phyloP scores from a whole-genome alignment of 148 eudicot species.

The Nepenthes mirabilis region DNA sequence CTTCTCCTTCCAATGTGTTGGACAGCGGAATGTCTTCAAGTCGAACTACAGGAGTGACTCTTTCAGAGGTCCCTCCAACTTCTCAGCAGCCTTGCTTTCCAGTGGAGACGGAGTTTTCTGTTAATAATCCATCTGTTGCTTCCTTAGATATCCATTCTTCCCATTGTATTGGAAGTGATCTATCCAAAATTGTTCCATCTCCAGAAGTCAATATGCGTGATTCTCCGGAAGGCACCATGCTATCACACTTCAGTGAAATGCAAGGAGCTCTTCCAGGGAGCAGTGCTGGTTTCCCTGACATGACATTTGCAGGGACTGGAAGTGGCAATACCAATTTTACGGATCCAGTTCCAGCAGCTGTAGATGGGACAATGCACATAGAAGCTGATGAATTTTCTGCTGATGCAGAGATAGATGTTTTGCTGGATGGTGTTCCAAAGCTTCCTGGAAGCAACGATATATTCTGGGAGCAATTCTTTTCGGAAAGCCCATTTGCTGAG shows the following conservation, averaged over 20 bases:
- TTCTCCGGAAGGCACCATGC: conserved; percentile 14
- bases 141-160: conserved; percentile 21
- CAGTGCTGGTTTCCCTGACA: conserved; percentile 15
- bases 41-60: conserved; percentile 39
- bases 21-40: conserved; percentile 22
- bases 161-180: conserved; percentile 7
- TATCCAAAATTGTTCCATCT: conserved; percentile 11
- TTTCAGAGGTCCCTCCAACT: conserved; percentile 37
- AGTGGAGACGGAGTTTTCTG: conserved; percentile 17
- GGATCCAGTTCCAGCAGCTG: conserved; percentile 19
- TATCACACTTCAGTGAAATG: conserved; percentile 16
- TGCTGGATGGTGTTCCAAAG: conserved; percentile 35
- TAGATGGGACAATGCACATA: conserved; percentile 18
- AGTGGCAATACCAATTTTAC: conserved; percentile 15
- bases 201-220: conserved; percentile 15
- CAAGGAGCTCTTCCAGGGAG: conserved; percentile 13
- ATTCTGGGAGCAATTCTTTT: conserved; percentile 87
- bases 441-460: conserved; percentile 73
- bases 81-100: conserved; percentile 22
- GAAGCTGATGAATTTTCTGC: conserved; percentile 26
- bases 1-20: conserved; percentile 15
- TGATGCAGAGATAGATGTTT: conserved; percentile 25
- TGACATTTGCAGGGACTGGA: conserved; percentile 17
- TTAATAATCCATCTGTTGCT: conserved; percentile 11
- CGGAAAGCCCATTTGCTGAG: conserved; percentile 31